Base-by-base conservation (phyloP, 371 early-diverging fungal species). In the Batkoa obscura region DNA sequence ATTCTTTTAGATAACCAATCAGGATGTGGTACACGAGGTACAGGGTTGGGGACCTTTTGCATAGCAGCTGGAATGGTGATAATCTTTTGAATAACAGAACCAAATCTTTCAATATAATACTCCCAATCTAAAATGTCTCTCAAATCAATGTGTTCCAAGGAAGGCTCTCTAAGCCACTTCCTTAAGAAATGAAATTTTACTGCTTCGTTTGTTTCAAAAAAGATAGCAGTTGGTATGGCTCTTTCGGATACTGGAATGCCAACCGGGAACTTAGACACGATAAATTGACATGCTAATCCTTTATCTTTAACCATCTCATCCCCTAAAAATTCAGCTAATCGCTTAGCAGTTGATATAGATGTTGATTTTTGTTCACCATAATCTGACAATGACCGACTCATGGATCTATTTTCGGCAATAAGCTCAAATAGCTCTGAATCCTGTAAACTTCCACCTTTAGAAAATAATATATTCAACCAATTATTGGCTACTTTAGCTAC, bases 61-160 rank as follows among this genome's bases (percentile, higher is more conserved):
- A 93, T 86, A 2, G 95, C 91, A 1, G 99, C 99, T 2, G 99
- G 99, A 61, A 99, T 94, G 2, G 97, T 91, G 60, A 99, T 94
- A 43, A 99, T 70, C 65, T 98, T 96, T 64, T 91, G 94, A 61
- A 99, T 86, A 0, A 94, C 90, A 30, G 84, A 81, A 15, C 90
- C 91, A 59, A 99, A 90, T 38, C 99, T 85, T 60, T 96, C 96
- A 55, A 88, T 60, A 65, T 99, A 99, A 68, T 99, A 99, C 43
- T 81, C 71, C 99, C 99, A 99, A 70, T 99, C 99, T 15, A 99
- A 62, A 35, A 99, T 84, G 32, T 83, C 80, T 43, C 94, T 76
- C 63, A 93, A 83, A 64, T 93, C 86, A 66, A 84, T 76, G 59
- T 77, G 74, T 42, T 75, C 67, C 33, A 71, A 9, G 35, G 84